Conservation (phyloP, 2,329 filamentous ascomycete species). For the Fusarium anthophilum region DNA sequence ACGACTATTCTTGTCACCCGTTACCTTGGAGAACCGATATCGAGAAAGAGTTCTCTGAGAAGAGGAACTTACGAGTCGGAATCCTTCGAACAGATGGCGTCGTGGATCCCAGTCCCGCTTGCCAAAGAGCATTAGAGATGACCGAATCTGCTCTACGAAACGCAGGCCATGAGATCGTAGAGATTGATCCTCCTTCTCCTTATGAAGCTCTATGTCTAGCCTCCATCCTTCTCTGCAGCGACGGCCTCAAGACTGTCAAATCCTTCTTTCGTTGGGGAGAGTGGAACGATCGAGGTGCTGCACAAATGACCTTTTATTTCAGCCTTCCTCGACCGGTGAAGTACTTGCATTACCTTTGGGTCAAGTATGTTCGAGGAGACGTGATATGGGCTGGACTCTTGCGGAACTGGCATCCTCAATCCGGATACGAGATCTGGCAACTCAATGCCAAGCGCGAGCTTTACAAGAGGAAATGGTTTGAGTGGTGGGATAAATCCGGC, state of each 20-base stretch:
- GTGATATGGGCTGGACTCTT: slow-evolving; percentile 81
- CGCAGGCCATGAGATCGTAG: slow-evolving; percentile 79
- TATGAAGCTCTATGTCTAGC: slow-evolving; percentile 81
- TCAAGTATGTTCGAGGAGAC: slow-evolving; percentile 84
- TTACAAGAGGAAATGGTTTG: slow-evolving; percentile 81
- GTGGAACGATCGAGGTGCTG: slow-evolving; percentile 80
- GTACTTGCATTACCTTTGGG: slow-evolving; percentile 88
- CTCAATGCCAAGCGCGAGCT: slow-evolving; percentile 79
- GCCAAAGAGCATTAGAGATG: slow-evolving; percentile 76
- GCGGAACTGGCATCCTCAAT: slow-evolving; percentile 76
- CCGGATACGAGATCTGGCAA: slow-evolving; percentile 82
- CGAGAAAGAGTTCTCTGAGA: slow-evolving; percentile 63
- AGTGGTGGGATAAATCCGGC: slow-evolving; percentile 80
- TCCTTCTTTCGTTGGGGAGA: slow-evolving; percentile 81
- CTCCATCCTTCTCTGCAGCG: slow-evolving; percentile 82
- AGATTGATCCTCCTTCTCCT: slow-evolving; percentile 71
- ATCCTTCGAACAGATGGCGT: slow-evolving; percentile 83
- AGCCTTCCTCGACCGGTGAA: slow-evolving; percentile 77
- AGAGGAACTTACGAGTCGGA: slow-evolving; percentile 64
- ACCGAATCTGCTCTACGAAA: slow-evolving; percentile 73
- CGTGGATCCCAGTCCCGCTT: slow-evolving; percentile 87
- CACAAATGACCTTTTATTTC: slow-evolving; percentile 79
- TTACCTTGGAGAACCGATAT: slow-evolving; percentile 77
- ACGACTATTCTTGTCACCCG: slow-evolving; percentile 86
- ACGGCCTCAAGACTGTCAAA: slow-evolving; percentile 83